Evolutionary conservation across 2,329 filamentous ascomycete species (phyloP), one percentile per base, ranked within the genome.

Genomic region (Nothophoma quercina): DNA sequence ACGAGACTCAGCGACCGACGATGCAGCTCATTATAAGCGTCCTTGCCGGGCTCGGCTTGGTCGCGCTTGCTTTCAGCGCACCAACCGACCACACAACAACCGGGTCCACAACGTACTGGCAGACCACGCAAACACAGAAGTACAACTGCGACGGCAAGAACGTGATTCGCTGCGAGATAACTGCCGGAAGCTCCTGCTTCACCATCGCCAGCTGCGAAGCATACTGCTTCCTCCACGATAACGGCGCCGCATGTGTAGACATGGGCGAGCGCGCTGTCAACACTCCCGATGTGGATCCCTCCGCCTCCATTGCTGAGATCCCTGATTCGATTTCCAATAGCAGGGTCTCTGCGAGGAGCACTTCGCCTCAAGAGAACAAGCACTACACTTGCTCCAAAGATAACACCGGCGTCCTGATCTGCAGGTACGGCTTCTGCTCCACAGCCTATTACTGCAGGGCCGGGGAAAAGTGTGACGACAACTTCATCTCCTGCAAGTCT

Each of bases 381-480:
- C 28, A 50, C 9, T 45, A 50, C 9, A 21, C 15, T 7, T 55
- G 51, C 18, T 55, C 45, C 29, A 30, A 38, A 18, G 40, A 55
- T 13, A 40, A 29, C 12, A 35, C 33, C 4, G 25, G 51, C 19
- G 40, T 55, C 21, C 29, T 55, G 22, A 45, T 49, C 23, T 55
- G 51, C 35, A 49, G 6, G 10, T 55, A 41, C 18, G 45, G 40
- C 19, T 55, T 55, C 35, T 55, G 51, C 15, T 50, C 44, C 7
- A 50, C 29, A 5, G 51, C 45, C 29, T 8, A 45, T 10, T 55
- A 55, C 16, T 55, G 51, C 35, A 33, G 16, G 12, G 29, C 18
- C 16, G 28, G 40, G 1, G 28, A 30, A n/a, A 29, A 44, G 29
- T 54, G 51, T 26, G 42, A 29, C 1, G 50, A 53, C 15, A 19